These are phyloP conservation scores for Silene uniflora DNA, from an alignment of 148 eudicot species.

Conservation along the genomic window DNA sequence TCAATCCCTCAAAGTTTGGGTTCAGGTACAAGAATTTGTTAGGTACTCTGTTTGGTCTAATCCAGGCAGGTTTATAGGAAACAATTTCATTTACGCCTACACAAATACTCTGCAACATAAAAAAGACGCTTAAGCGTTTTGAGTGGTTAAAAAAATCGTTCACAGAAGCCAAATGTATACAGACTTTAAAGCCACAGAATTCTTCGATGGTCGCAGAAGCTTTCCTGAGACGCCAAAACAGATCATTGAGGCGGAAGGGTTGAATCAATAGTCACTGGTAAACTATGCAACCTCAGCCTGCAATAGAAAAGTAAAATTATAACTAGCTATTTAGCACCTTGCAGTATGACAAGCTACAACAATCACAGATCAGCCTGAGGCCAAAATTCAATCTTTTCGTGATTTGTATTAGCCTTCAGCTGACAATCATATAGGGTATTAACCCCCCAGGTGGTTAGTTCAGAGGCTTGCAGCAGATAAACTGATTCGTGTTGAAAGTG, in stretches of 20 bases:
- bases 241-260: neutral
- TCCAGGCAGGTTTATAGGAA: no score
- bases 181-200: neutral
- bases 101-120: no score
- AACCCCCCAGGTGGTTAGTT: neutral
- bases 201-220: neutral
- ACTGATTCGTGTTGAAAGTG: no score
- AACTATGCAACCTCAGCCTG: neutral
- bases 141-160: no score
- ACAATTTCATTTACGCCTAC: no score
- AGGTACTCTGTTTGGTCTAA: no score
- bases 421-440: no score
- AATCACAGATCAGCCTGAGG: neutral
- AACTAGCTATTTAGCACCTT: constrained; percentile 1
- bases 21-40: no score
- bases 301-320: neutral
- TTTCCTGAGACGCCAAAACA: neutral
- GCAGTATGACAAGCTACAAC: neutral
- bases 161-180: neutral
- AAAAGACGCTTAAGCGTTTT: no score
- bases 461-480: no score
- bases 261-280: constrained; percentile 30
- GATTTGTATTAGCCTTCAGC: no score
- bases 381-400: neutral
- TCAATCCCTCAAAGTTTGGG: no score